Percentiles rank a stretch among this genome's conserved stretches.
Evolutionary conservation across 2,329 filamentous ascomycete species (phyloP).

Genomic region (Fusarium beomiforme): DNA sequence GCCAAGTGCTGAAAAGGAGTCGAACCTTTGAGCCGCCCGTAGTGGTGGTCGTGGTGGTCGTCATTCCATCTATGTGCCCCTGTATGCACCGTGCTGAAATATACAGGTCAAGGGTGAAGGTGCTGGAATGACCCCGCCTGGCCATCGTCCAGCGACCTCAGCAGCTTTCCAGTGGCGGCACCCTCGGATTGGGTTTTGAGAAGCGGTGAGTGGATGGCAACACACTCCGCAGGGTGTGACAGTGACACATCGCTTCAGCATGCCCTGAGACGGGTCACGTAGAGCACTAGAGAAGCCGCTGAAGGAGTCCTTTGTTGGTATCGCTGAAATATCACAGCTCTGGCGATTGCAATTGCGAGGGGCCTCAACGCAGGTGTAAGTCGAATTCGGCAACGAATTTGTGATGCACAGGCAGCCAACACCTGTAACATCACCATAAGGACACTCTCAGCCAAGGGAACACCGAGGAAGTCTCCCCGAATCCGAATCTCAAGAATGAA

Average conservation of each 20-base stretch:
- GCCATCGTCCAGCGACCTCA: conserved; percentile 23
- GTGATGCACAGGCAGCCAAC: conserved; percentile 25
- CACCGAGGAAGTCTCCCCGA: conserved; percentile 1
- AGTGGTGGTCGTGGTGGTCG: conserved; percentile 28
- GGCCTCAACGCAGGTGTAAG: conserved; percentile 11
- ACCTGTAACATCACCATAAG: background rate
- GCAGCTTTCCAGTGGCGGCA: conserved; percentile 22
- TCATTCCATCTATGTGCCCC: conserved; percentile 33
- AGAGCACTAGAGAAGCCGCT: conserved; percentile 35
- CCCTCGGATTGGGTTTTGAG: conserved; percentile 36
- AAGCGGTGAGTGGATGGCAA: conserved; percentile 32
- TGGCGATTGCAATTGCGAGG: conserved; percentile 25
- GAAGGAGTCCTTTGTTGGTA: conserved; percentile 41
- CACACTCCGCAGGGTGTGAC: conserved; percentile 34
- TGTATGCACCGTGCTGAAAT: conserved; percentile 41
- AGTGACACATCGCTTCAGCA: conserved; percentile 40
- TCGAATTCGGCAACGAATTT: conserved; percentile 24
- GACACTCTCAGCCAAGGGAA: conserved; percentile 3
- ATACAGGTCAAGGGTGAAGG: conserved; percentile 43
- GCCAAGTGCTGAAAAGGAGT: conserved; percentile 32
- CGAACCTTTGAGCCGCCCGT: conserved; percentile 13
- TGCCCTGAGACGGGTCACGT: conserved; percentile 38
- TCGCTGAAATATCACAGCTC: conserved; percentile 39
- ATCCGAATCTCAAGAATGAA: background rate
- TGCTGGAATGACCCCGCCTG: conserved; percentile 44